Evolutionary conservation across 2,329 filamentous ascomycete genomes (phyloP), one percentile per base, ranked within the genome.

Genomic region (Fusarium heterosporum): DNA sequence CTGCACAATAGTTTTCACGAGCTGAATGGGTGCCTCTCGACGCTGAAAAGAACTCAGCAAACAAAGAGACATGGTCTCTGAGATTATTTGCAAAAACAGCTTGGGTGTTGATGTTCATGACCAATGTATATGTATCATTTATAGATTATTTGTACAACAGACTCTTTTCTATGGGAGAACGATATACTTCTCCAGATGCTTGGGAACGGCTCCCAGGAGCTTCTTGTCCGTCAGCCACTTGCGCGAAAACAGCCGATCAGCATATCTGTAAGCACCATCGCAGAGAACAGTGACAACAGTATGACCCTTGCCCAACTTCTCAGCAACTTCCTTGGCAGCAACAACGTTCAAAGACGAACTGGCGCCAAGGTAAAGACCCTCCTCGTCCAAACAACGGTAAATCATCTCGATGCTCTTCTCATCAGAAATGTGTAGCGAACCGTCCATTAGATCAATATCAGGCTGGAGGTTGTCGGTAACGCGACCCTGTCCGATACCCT

Each of bases 331-430:
- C 81, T 95, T 93, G 16, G 96, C 96, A 2, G 96, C 96, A 8
- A 95, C 96, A 14, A 99, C 96, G 76, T 99, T 99, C 74, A 99
- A 83, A 60, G 93, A 92, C 25, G 93, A 97, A 81, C 93, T 97
- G 36, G 96, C 96, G 65, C 96, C 96, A 3, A 99, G 85, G 78
- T 99, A 99, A 50, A 99, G 81, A 3, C 96, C 96, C 78, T 99
- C 96, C 80, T 98, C 93, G 74, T 98, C 94, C 66, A 99, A 83
- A 76, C 95, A 97, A 68, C 95, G 85, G 82, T 98, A 99, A 42
- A 99, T 93, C 96, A 97, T 98, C 80, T 92, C 93, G 71, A 99
- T 95, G 74, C 90, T 96, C 87, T 97, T 94, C 82, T 96, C 93
- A 76, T 99, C 96, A 63, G 88, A 86, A 71, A 99, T 93, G 76